phyloP scores from a whole-genome alignment of 2,329 filamentous ascomycete species.

The Clonostachys chloroleuca region DNA sequence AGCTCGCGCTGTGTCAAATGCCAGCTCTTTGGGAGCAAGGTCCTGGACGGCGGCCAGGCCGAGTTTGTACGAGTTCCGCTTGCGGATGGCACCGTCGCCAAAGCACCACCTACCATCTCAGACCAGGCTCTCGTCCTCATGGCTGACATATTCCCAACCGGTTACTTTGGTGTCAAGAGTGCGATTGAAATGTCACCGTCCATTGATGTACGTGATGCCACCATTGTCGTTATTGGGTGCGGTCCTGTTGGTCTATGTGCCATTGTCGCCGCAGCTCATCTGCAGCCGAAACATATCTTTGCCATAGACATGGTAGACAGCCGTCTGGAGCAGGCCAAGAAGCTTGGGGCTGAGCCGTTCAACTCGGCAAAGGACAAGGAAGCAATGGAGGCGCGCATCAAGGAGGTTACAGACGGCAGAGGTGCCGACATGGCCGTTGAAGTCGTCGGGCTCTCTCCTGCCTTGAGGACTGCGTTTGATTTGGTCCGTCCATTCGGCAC shows the following conservation, averaged over 20 bases:
- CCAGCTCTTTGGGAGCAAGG: constrained; percentile 64
- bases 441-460: constrained; percentile 67
- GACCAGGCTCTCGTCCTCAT: constrained; percentile 77
- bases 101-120: constrained; percentile 1
- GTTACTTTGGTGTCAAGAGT: constrained; percentile 78
- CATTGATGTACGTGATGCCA: constrained; percentile 41
- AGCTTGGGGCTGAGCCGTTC: constrained; percentile 75
- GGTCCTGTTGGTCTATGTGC: constrained; percentile 85
- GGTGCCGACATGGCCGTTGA: constrained; percentile 85
- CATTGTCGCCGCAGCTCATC: constrained; percentile 57
- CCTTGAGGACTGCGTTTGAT: constrained; percentile 67
- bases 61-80: constrained; percentile 78
- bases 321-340: constrained; percentile 67
- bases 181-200: constrained; percentile 55
- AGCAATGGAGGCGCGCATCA: constrained; percentile 63
- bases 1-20: constrained; percentile 73
- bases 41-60: constrained; percentile 74
- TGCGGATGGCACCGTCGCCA: constrained; percentile 39
- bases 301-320: constrained; percentile 76
- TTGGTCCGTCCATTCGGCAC: constrained; percentile 67
- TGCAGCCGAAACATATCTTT: constrained; percentile 67
- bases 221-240: constrained; percentile 78
- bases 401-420: constrained; percentile 70
- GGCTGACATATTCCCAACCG: constrained; percentile 89
- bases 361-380: constrained; percentile 63